A percentile compares a stretch with the other conserved stretches of the same genome.
Evolutionary conservation across 2,329 filamentous ascomycete genomes (phyloP).

Genomic region (Beauveria asiatica): DNA sequence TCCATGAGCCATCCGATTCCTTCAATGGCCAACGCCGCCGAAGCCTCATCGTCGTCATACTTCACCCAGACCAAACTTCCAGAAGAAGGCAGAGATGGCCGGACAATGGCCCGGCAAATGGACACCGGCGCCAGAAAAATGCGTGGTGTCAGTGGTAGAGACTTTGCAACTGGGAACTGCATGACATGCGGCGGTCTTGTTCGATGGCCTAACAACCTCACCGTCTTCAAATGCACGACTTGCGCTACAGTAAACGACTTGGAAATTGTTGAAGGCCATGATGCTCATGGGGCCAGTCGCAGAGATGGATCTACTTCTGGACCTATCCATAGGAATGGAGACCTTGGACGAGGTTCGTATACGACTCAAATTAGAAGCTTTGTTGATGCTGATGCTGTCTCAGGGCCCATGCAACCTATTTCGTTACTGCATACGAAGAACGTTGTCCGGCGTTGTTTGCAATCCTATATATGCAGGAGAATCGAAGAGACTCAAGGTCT

Average conservation of each 20-base stretch:
- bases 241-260: conserved; percentile 83
- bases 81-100: conserved; percentile 35
- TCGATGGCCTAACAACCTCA: conserved; percentile 66
- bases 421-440: conserved; percentile 27
- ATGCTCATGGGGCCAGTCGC: conserved; percentile 14
- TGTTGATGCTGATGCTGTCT: background rate
- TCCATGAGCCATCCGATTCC: conserved; percentile 78
- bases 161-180: conserved; percentile 64
- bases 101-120: conserved; percentile 18
- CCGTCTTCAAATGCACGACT: conserved; percentile 72
- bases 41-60: conserved; percentile 15
- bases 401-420: conserved; percentile 19
- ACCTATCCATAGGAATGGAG: background rate
- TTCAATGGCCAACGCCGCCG: conserved; percentile 50
- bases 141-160: conserved; percentile 31
- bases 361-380: background rate
- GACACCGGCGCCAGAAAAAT: conserved; percentile 21
- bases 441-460: conserved; percentile 26
- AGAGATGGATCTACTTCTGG: conserved; percentile 16
- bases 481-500: background rate
- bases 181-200: conserved; percentile 80
- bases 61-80: conserved; percentile 23
- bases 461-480: conserved; percentile 22
- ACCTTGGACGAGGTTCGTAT: conserved; percentile 9
- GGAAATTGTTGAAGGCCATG: conserved; percentile 19